Evolutionary conservation across 805 yeast genomes (phyloP), one percentile per base, ranked within the genome.

Genomic region (Saturnispora saitoi): DNA sequence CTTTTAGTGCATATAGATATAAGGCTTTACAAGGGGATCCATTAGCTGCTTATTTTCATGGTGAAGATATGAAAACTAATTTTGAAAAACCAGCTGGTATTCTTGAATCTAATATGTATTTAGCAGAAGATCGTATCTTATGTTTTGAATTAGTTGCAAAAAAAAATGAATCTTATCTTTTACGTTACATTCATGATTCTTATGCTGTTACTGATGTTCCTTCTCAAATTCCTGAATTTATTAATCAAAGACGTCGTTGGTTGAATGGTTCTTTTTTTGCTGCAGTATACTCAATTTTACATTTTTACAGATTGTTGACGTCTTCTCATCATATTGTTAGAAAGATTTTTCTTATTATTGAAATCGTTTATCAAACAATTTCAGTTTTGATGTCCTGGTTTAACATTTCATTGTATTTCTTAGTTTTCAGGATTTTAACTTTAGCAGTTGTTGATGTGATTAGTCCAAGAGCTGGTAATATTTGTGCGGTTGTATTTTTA

Each of bases 201-300:
- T 80, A 77, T 58, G 98, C 96, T 1, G 90, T 87, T 56, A 91
- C 98, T 5, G 98, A 91, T 75, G 97, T 90, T 39, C 98, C 98
- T 4, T 91, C 86, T 50, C 70, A 77, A 31, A 77, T 91, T 36
- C 79, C 89, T n/a, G 96, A 90, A 64, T 82, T 90, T 55, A 80
- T 91, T 39, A 75, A 89, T 51, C 97, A 91, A 67, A 78, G 97
- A 68, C 77, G 98, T 62, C 80, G 98, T 68, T 91, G 98, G 98
- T 77, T 91, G 54, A 91, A 91, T 65, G 98, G 98, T 48, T 89
- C 98, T 0, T 85, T 91, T 62, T 91, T 91, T 68, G 97, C 98
- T 0, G 93, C 95, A 10, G 73, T 89, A 46, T 91, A 91, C 63
- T 78, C 97, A 0, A 73, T 87, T 50, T 73, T 80, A 43, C 95